Evolutionary conservation across 495 filamentous ascomycete genomes (phyloP).

Genomic region (Chaetomium cochliodes): DNA sequence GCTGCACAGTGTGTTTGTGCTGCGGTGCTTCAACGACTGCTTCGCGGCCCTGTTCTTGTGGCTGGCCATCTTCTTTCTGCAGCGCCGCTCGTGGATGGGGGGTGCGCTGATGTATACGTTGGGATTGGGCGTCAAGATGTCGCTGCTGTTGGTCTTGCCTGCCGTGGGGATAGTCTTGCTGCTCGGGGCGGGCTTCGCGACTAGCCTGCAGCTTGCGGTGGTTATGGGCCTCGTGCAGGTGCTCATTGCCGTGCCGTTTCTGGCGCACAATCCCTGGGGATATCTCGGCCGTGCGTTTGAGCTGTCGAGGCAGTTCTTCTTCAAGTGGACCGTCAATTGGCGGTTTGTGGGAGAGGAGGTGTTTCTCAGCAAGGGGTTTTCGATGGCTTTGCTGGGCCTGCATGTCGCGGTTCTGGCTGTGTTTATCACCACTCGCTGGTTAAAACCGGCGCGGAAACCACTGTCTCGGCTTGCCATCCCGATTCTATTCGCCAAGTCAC

Average conservation of each 20-base stretch:
- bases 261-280: conserved; percentile 61
- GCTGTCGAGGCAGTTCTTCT: conserved; percentile 82
- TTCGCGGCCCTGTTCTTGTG: conserved; percentile 81
- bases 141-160: conserved; percentile 74
- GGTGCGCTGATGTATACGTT: conserved; percentile 71
- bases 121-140: conserved; percentile 93
- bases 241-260: conserved; percentile 73
- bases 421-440: conserved; percentile 57
- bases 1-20: conserved; percentile 86
- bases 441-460: conserved; percentile 47
- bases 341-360: conserved; percentile 79
- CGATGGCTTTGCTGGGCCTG: conserved; percentile 61
- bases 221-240: conserved; percentile 76
- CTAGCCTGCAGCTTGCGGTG: conserved; percentile 62
- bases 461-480: conserved; percentile 51
- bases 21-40: conserved; percentile 94
- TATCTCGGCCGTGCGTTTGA: conserved; percentile 85
- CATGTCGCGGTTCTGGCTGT: conserved; percentile 64
- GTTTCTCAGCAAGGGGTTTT: conserved; percentile 76
- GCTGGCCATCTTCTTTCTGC: conserved; percentile 72
- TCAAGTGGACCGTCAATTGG: conserved; percentile 99
- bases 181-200: conserved; percentile 62
- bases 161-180: conserved; percentile 72
- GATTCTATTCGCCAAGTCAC: conserved; percentile 52
- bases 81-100: conserved; percentile 66